Base-by-base conservation (phyloP, 1,284 basidiomycete species). In the Sphagnurus paluster region DNA sequence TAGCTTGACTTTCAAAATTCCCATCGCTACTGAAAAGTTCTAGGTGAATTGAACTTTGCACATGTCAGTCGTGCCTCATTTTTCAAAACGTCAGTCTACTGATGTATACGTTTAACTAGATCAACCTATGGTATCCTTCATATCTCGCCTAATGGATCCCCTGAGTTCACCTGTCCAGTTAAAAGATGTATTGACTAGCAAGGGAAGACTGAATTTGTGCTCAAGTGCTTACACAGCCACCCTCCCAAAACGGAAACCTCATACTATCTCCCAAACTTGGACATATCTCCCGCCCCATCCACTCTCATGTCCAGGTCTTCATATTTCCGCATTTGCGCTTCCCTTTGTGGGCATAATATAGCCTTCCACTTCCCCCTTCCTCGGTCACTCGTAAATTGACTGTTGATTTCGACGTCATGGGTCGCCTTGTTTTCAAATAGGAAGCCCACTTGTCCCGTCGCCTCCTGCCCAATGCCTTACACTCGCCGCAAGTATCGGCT, bases 381-480 rank as follows among this genome's bases (percentile, higher is more conserved):
- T 34, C 21, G 30, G 11, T 23, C 25, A 35, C 41, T 41, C 29
- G 10, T 24, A 32, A 14, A 29, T 46, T 33, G 48, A 24, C 20
- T 23, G 29, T 26, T 41, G 24, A 14, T 14, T 8, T 16, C 45
- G 17, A 37, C 52, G 42, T 53, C 36, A 47, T n/a, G n/a, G n/a
- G n/a, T 52, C 30, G 46, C 56, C 47, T 52, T 64, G 63, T 62
- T 60, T 61, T 59, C 56, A 49, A 54, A 58, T 36, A 38, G 58
- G 62, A 45, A 56, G 33, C 39, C 19, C 48, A 52, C 52, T 64
- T 63, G 52, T 52, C 44, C 32, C 39, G 35, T 33, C 39, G 43
- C 35, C 39, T 32, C 35, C 32, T 49, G 44, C 34, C 26, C 41
- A 33, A 39, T 41, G 25, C 20, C 9, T 20, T 39, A 38, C 37